Percentiles rank a stretch among this genome's conserved stretches.
Evolutionary conservation across 1,284 basidiomycete genomes (phyloP).

Genomic region (Pyrrhoderma noxium): DNA sequence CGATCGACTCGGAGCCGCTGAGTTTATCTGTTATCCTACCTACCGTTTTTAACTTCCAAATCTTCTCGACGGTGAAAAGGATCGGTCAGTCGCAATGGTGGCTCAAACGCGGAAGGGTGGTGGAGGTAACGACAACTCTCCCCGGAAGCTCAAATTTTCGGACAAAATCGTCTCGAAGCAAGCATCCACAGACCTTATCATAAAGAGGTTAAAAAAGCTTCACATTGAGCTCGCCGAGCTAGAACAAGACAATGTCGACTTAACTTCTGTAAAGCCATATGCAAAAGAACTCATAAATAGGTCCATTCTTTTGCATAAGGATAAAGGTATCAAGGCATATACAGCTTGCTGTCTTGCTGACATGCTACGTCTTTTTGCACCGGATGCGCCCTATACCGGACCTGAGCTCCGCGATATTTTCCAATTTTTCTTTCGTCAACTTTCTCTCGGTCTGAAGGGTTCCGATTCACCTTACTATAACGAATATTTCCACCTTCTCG

Average conservation of each 20-base stretch:
- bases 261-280: constrained; percentile 58
- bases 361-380: constrained; percentile 88
- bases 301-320: constrained; percentile 86
- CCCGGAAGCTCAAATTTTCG: constrained; percentile 63
- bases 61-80: no score
- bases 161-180: constrained; percentile 70
- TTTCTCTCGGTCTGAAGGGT: constrained; percentile 67
- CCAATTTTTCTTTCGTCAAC: constrained; percentile 87
- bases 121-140: constrained; percentile 33
- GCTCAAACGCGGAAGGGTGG: constrained; percentile 52
- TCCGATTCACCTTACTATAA: constrained; percentile 71
- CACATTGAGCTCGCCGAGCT: constrained; percentile 77
- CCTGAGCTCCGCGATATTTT: constrained; percentile 90
- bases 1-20: no score
- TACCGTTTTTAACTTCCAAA: no score
- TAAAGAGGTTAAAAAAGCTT: constrained; percentile 79
- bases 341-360: constrained; percentile 94
- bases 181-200: constrained; percentile 65
- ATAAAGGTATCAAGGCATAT: constrained; percentile 89
- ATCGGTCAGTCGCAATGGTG: constrained; percentile 23
- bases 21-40: no score
- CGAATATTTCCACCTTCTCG: constrained; percentile 89
- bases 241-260: constrained; percentile 85
- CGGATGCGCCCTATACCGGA: constrained; percentile 92
- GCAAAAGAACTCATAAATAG: constrained; percentile 77